Evolutionary conservation across 176 grass and related monocot species (phyloP).

Genomic region (Bolboschoenus planiculmis): DNA sequence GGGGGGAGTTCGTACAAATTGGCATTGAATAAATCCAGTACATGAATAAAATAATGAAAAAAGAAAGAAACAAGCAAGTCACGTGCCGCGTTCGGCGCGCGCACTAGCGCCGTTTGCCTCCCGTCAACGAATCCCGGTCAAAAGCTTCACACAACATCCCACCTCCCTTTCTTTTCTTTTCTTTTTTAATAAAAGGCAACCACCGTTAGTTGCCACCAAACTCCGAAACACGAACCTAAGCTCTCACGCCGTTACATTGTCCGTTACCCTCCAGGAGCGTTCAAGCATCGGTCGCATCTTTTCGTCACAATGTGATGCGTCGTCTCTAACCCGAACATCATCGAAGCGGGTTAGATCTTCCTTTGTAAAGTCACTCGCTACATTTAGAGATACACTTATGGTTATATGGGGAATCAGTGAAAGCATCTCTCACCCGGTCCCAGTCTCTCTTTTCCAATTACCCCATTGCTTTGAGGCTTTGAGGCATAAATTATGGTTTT

Average conservation of each 20-base stretch:
- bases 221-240: not conserved
- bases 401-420: not conserved
- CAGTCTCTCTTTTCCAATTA: not conserved
- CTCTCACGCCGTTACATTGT: not conserved
- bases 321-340: not conserved
- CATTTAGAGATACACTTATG: not conserved
- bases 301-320: not conserved
- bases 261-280: not conserved
- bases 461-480: not conserved
- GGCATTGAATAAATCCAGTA: not conserved
- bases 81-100: conserved; percentile 28
- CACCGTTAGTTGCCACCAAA: conserved; percentile 18
- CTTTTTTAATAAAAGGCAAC: not conserved
- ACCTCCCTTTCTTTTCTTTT: not conserved
- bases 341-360: not conserved
- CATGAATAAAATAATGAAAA: not conserved
- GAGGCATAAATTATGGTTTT: not conserved
- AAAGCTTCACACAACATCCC: not conserved
- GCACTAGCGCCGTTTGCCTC: conserved; percentile 19
- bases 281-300: not conserved
- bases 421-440: not conserved
- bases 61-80: not conserved
- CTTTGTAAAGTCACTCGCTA: not conserved
- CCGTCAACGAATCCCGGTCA: conserved; percentile 24
- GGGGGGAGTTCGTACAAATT: not conserved